Base-by-base conservation (phyloP, 1,139 yeast species). In the Suhomyces guaymorum region DNA sequence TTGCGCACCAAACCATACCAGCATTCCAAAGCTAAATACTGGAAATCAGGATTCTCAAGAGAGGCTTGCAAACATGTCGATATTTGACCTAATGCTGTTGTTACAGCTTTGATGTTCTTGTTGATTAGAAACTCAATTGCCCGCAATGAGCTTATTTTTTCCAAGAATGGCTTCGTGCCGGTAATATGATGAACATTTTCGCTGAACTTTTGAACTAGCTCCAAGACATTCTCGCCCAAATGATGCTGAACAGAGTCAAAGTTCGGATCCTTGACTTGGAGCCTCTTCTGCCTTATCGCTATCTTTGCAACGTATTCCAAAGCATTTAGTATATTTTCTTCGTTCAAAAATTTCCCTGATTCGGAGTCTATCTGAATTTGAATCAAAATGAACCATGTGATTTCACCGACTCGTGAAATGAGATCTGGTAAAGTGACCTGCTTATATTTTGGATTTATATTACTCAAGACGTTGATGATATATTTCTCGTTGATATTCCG, bases 51-150 rank as follows among this genome's bases (percentile, higher is more conserved):
- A 15, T 73, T 74, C 25, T 82, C 90, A 20, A 90, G 60, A 0
- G 94, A 83, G 0, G 92, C 80, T 52, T 89, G 97, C 13, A 94
- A 63, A 48, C 95, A 85, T 1, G 95, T 84, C 39, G 89, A 82
- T 4, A 94, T 75, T 54, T 92, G 98, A 0, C 97, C 96, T 22
- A 90, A 64, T 0, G 95, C 92, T 4, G 88, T 75, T 2, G 84
- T 78, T 12, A 87, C 77, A 1, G 82, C 73, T 4, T 70, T 56
- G 4, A 80, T 78, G 18, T 85, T 70, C n/a, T 80, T 70, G 32
- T 71, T 68, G 14, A 87, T 78, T 24, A 90, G 61, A 44, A 82
- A 78, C 28, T 80, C 78, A 24, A 92, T 74, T 0, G 96, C 96
- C 35, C 78, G 66, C 7, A 92, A 70, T 1, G 95, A 84, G 28